Evolutionary conservation across 345 rosid species (phyloP).

Genomic region (Populus pruinosa): DNA sequence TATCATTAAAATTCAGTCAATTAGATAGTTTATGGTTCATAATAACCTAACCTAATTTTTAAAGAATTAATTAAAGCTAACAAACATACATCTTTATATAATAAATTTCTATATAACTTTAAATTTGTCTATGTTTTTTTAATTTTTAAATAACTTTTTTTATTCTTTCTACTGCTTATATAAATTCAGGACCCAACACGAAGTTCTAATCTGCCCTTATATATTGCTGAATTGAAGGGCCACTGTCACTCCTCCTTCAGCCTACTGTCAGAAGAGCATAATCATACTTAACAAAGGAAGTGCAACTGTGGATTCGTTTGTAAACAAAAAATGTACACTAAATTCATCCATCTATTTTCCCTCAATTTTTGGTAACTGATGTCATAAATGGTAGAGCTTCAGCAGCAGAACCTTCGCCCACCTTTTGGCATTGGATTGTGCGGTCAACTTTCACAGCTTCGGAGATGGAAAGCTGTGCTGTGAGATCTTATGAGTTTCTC

Average conservation of each 20-base stretch:
- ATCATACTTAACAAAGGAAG: not conserved
- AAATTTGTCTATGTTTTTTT: too few relatives aligned
- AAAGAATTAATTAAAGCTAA: too few relatives aligned
- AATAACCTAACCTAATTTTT: too few relatives aligned
- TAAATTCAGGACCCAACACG: not conserved
- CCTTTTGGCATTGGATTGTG: not conserved
- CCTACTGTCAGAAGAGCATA: not conserved
- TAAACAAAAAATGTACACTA: not conserved
- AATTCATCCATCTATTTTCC: not conserved
- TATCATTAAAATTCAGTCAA: rapidly evolving
- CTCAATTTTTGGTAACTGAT: not conserved
- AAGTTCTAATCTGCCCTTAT: not conserved
- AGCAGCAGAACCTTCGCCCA: not conserved
- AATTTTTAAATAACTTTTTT: too few relatives aligned
- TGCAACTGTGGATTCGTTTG: not conserved
- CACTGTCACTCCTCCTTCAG: not conserved
- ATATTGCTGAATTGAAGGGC: not conserved
- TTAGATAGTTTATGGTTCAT: too few relatives aligned
- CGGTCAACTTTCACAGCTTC: not conserved
- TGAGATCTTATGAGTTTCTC: not conserved
- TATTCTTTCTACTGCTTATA: too few relatives aligned
- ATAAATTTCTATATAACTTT: too few relatives aligned
- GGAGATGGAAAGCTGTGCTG: not conserved
- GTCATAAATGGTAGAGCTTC: not conserved
- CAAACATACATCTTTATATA: rapidly evolving